Conservation (phyloP, 2,329 filamentous ascomycete genomes). For the Colletotrichum costaricense region DNA sequence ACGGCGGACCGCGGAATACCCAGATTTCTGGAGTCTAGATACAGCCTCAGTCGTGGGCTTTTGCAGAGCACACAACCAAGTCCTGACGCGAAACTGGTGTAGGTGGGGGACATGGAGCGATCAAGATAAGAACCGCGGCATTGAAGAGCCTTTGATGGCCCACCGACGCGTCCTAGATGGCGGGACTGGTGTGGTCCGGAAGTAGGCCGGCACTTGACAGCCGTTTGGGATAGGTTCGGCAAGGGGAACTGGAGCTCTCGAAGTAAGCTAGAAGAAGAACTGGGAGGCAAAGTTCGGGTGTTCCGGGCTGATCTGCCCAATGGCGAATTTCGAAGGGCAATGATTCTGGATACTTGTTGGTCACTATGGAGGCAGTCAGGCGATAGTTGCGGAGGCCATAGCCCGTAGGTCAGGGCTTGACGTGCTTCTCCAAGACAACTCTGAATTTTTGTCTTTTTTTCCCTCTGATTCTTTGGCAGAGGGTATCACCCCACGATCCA, state of each 20-base stretch:
- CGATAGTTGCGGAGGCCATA: slow-evolving; percentile 9
- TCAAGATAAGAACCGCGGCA: slow-evolving; percentile 29
- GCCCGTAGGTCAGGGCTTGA: slow-evolving; percentile 3
- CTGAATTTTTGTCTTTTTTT: neutral
- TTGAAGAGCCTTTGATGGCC: slow-evolving; percentile 22
- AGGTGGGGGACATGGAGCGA: slow-evolving; percentile 21
- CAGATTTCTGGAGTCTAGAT: slow-evolving; percentile 20
- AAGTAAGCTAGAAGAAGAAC: slow-evolving; percentile 25
- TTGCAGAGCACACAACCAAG: slow-evolving; percentile 21
- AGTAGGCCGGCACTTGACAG: slow-evolving; percentile 27
- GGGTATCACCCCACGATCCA: too few relatives aligned
- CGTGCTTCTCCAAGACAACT: neutral
- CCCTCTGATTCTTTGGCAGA: neutral
- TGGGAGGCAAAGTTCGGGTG: slow-evolving; percentile 23
- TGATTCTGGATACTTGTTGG: neutral
- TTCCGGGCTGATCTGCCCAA: slow-evolving; percentile 20
- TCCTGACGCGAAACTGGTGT: slow-evolving; percentile 32
- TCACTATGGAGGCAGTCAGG: slow-evolving; percentile 16
- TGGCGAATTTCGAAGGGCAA: neutral
- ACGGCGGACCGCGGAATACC: slow-evolving; percentile 10
- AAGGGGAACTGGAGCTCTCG: slow-evolving; percentile 27
- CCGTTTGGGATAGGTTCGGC: slow-evolving; percentile 24
- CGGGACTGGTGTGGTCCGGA: slow-evolving; percentile 31
- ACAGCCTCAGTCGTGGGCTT: neutral
- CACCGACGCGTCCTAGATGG: slow-evolving; percentile 25